Conservation (phyloP, 768 basidiomycete genomes). For the Auricularia auricula-judae region DNA sequence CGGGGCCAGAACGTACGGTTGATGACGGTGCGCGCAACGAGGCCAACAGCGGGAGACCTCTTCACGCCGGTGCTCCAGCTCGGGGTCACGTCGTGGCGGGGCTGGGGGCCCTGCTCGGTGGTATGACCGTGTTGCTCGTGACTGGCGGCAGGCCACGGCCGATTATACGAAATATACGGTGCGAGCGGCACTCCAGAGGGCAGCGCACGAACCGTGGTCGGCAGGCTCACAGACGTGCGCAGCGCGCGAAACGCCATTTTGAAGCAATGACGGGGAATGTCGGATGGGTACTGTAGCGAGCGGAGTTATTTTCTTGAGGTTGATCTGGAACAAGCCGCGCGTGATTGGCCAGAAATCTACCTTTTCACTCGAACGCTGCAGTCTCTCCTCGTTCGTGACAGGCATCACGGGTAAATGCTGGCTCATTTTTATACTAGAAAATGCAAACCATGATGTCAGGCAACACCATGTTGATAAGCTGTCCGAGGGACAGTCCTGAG, state of each 20-base stretch:
- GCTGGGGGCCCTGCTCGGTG: conserved; percentile 37
- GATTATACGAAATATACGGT: conserved; percentile 59
- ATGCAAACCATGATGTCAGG: too few species aligned
- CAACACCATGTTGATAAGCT: too few species aligned
- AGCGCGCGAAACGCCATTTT: conserved; percentile 45
- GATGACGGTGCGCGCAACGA: conserved; percentile 53
- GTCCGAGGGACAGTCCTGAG: too few species aligned
- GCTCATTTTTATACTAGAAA: too few species aligned
- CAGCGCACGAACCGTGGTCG: conserved; percentile 70
- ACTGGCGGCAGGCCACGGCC: conserved; percentile 46
- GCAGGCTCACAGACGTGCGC: conserved; percentile 73
- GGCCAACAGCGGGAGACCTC: conserved; percentile 33
- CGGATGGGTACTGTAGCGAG: too few species aligned
- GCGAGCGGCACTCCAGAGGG: conserved; percentile 72
- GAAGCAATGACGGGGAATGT: neutral
- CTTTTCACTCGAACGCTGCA: too few species aligned
- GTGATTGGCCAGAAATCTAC: too few species aligned
- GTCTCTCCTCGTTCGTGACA: too few species aligned
- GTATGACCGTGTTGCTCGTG: conserved; percentile 34
- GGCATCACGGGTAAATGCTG: too few species aligned
- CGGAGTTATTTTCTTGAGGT: too few species aligned
- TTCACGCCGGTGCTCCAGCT: conserved; percentile 51
- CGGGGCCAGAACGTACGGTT: conserved; percentile 36
- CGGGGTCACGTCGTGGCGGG: conserved; percentile 53
- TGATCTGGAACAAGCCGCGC: too few species aligned